Percentiles rank a stretch among this genome's conserved stretches.
phyloP scores from a whole-genome alignment of 148 eudicot species.

The Tetragonia tetragonoides region DNA sequence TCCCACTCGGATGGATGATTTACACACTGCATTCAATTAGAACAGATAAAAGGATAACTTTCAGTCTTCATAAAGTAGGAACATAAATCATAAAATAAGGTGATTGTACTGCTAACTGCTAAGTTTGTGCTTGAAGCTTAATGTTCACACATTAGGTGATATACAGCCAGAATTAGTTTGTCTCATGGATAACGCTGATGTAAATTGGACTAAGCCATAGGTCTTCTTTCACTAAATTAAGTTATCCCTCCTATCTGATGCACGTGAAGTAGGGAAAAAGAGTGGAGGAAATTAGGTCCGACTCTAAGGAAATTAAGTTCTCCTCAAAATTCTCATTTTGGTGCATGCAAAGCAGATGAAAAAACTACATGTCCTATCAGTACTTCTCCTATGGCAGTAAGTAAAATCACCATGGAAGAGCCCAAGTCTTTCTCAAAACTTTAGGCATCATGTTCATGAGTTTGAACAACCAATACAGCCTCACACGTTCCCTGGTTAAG shows the following conservation, averaged over 20 bases:
- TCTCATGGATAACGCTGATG: not conserved
- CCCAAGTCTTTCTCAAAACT: not conserved
- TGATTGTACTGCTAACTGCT: not conserved
- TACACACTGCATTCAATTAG: conserved; percentile 49
- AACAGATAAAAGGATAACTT: not conserved
- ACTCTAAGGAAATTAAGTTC: not conserved
- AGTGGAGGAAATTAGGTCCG: not conserved
- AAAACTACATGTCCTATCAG: not conserved
- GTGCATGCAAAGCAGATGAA: not conserved
- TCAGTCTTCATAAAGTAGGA: conserved; percentile 4
- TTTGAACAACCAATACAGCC: not conserved
- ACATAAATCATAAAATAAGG: not conserved
- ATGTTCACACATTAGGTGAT: too few species aligned
- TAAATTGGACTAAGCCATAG: not conserved
- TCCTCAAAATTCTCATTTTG: not conserved
- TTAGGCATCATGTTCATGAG: not conserved
- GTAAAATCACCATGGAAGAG: not conserved
- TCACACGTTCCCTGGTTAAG: not conserved
- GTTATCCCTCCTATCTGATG: not conserved
- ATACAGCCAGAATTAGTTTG: not conserved
- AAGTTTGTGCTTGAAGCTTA: not conserved
- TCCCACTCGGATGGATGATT: conserved; percentile 61
- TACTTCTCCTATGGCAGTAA: not conserved
- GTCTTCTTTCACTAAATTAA: not conserved
- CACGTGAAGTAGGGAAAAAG: conserved; percentile 2